These are phyloP conservation scores for Pseudocercospora fuligena DNA, from an alignment of 2,329 filamentous ascomycete genomes.

Conservation along the genomic window DNA sequence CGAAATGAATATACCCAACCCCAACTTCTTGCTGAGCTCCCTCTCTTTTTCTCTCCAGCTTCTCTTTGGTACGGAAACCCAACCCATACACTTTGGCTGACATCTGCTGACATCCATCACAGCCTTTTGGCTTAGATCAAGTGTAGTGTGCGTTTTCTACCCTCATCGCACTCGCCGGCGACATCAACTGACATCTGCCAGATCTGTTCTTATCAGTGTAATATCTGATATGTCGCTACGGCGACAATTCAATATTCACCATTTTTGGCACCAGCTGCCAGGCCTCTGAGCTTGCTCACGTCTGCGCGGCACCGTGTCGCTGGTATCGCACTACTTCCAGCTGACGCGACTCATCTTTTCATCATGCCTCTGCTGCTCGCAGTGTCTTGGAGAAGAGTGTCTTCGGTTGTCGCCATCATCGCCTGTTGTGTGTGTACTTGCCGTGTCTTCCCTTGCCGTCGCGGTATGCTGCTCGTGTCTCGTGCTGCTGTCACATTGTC, in stretches of 20 bases:
- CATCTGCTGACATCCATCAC: background rate
- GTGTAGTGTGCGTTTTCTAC: background rate
- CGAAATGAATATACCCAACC: background rate
- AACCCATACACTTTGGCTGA: background rate
- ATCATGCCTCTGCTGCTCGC: slow-evolving; percentile 4
- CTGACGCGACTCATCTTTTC: slow-evolving; percentile 4
- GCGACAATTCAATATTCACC: background rate
- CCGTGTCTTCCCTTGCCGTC: background rate
- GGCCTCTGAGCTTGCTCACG: background rate
- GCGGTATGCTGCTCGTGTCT: background rate
- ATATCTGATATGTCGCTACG: slow-evolving; percentile 4
- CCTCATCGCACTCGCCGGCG: background rate
- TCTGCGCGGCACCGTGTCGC: background rate
- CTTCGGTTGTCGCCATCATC: background rate
- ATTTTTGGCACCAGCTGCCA: slow-evolving; percentile 1
- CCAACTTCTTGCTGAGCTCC: background rate
- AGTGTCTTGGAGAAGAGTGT: slow-evolving; percentile 7
- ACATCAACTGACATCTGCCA: background rate
- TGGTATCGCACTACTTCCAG: slow-evolving; percentile 1
- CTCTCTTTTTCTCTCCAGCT: background rate
- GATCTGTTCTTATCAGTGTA: slow-evolving; percentile 2
- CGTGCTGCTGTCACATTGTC: background rate
- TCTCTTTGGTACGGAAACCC: background rate
- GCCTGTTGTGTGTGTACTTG: background rate
- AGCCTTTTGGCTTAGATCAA: background rate